phyloP scores from a whole-genome alignment of 768 basidiomycete species.

The Royoungia palumana region DNA sequence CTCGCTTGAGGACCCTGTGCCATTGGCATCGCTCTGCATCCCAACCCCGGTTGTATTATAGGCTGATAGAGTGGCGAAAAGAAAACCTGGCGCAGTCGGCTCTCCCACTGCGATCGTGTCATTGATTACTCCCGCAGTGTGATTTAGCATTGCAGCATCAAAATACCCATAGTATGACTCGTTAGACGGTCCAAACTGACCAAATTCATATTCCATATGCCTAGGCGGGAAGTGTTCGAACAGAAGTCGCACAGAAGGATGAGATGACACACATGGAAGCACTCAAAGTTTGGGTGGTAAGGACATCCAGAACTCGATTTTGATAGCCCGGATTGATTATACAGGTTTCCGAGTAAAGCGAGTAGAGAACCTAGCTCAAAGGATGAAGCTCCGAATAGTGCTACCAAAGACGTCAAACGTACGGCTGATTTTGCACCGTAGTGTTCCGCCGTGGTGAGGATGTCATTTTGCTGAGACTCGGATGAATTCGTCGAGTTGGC shows the following conservation, averaged over 20 bases:
- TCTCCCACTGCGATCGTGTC: slow-evolving; percentile 40
- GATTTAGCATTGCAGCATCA: slow-evolving; percentile 62
- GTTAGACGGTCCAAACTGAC: slow-evolving; percentile 53
- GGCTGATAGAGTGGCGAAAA: slow-evolving; percentile 67
- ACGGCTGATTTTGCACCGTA: slow-evolving; percentile 81
- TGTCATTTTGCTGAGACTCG: slow-evolving; percentile 54
- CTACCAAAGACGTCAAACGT: slow-evolving; percentile 24
- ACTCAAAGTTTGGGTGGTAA: slow-evolving; percentile 62
- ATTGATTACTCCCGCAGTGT: slow-evolving; percentile 41
- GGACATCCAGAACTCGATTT: slow-evolving; percentile 69
- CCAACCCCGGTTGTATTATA: slow-evolving; percentile 52
- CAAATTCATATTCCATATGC: slow-evolving; percentile 57
- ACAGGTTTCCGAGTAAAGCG: slow-evolving; percentile 67
- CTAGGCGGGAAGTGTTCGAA: slow-evolving; percentile 23
- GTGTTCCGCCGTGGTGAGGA: slow-evolving; percentile 78
- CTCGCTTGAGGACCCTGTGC: slow-evolving; percentile 13
- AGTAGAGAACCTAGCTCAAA: slow-evolving; percentile 66
- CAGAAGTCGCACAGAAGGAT: background rate
- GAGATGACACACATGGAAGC: slow-evolving; percentile 48
- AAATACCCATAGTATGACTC: slow-evolving; percentile 50
- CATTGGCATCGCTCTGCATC: slow-evolving; percentile 18
- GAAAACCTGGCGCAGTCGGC: slow-evolving; percentile 51
- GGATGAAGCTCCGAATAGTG: background rate
- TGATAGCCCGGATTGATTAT: slow-evolving; percentile 72
- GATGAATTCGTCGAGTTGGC: slow-evolving; percentile 65